Evolutionary conservation across 495 filamentous ascomycete species (phyloP).

Genomic region (Extremus antarcticus): DNA sequence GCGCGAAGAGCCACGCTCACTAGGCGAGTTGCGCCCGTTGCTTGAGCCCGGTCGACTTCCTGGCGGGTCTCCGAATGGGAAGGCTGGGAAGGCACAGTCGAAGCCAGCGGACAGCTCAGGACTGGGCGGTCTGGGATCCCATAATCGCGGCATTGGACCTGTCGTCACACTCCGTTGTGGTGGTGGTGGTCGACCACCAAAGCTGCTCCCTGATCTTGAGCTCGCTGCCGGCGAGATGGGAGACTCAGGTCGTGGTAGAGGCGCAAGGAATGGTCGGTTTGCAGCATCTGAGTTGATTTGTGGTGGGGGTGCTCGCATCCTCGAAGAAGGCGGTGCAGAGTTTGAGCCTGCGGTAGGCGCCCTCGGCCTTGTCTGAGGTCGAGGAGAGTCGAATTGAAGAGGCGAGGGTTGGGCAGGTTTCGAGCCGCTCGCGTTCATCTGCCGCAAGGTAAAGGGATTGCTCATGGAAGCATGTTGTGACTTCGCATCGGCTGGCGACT

Average conservation of each 20-base stretch:
- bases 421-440: constrained; percentile 16
- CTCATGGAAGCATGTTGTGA: constrained; percentile 1
- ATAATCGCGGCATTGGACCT: constrained; percentile 32
- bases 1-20: constrained; percentile 10
- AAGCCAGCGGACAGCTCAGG: constrained; percentile 35
- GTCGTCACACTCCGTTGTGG: constrained; percentile 37
- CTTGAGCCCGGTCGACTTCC: constrained; percentile 30
- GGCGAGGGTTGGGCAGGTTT: constrained; percentile 7
- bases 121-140: constrained; percentile 32
- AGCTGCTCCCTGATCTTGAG: constrained; percentile 35
- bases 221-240: constrained; percentile 24
- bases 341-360: constrained; percentile 11
- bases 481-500: constrained; percentile 8
- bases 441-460: constrained; percentile 14
- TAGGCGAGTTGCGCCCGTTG: constrained; percentile 19
- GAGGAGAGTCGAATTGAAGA: constrained; percentile 5
- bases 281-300: constrained; percentile 45
- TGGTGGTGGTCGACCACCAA: constrained; percentile 47
- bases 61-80: constrained; percentile 38
- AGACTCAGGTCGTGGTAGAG: constrained; percentile 22
- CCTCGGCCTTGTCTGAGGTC: constrained; percentile 4
- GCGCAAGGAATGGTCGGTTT: constrained; percentile 36
- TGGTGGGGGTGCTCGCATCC: constrained; percentile 33
- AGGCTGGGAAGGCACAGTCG: constrained; percentile 52
- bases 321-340: constrained; percentile 10